Base-by-base conservation (phyloP, 2,329 filamentous ascomycete species). In the Pseudogymnoascus sp. region DNA sequence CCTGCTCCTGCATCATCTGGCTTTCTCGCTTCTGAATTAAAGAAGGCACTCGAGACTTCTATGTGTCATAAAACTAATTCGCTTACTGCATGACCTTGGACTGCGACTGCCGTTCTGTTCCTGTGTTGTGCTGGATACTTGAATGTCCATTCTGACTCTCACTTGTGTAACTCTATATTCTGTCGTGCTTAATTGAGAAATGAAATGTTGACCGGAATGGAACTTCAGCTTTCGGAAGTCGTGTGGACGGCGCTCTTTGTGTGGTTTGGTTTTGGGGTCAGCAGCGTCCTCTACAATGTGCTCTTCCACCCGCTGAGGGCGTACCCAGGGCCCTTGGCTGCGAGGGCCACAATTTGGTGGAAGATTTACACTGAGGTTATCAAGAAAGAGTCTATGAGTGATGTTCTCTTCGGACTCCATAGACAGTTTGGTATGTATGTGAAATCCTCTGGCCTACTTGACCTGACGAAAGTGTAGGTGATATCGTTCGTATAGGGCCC, bases 401-500 rank as follows among this genome's bases (percentile, higher is more conserved):
- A 67, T 27, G 63, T 68, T 25, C 60, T 68, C 40, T 52, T 62
- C 8, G 39, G 60, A 58, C 55, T 70, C 21, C 70, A 71, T 63
- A 55, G 65, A 29, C 58, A 63, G 64, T 71, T 70, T 61, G 69
- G 69, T 69, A 52, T 18, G 67, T 40, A 21, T 18, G 7, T 4
- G 35, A 27, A 18, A 25, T 37, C 39, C 9, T 58, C 29, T 12
- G 13, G 18, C 52, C 21, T 25, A 31, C 39, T 29, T 33, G 8
- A 12, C n/a, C 25, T 45, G 10, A 29, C 29, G 15, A 61, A 55
- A 18, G 3, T 66, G 61, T 42, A 69, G 70, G 70, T 21, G 67
- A 67, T 12, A 64, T 71, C 25, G 66, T 72, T 29, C 64, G 70
- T 5, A 64, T 69, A 7, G 61, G 60, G 7, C 70, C 71, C 3